Evolutionary conservation across 2,329 filamentous ascomycete genomes (phyloP).

Genomic region (Monilinia aucupariae): DNA sequence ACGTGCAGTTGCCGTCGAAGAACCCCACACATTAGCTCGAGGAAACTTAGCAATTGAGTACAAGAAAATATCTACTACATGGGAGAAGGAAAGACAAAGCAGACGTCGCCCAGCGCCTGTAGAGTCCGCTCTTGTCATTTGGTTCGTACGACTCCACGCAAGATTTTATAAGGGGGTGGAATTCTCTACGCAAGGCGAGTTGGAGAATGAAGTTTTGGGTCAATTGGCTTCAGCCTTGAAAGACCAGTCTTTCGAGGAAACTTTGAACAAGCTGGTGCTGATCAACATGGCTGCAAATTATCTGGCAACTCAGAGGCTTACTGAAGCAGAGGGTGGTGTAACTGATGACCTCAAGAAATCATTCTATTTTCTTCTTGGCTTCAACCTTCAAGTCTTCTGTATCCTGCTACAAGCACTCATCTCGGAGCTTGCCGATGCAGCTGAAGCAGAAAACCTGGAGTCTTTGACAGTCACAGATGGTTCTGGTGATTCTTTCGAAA

Average conservation of each 20-base stretch:
- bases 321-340: constrained; percentile 40
- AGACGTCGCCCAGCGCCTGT: constrained; percentile 24
- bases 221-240: constrained; percentile 70
- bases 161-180: constrained; percentile 73
- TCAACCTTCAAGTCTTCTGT: constrained; percentile 74
- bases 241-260: constrained; percentile 56
- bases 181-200: constrained; percentile 69
- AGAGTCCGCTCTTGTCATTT: constrained; percentile 60
- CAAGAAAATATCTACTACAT: constrained; percentile 54
- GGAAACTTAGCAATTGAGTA: constrained; percentile 78
- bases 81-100: constrained; percentile 48
- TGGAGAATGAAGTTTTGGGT: constrained; percentile 80
- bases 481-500: constrained; percentile 39
- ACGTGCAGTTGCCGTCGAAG: constrained; percentile 67
- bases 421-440: constrained; percentile 57
- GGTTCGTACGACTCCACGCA: constrained; percentile 83
- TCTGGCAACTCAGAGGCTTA: constrained; percentile 57
- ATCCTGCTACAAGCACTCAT: constrained; percentile 65
- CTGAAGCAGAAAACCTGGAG: constrained; percentile 39
- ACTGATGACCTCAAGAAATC: constrained; percentile 36
- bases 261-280: constrained; percentile 72
- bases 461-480: constrained; percentile 38
- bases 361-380: constrained; percentile 62
- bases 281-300: constrained; percentile 83
- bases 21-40: constrained; percentile 68